Base-by-base conservation (phyloP, 2,329 filamentous ascomycete species). In the Cladophialophora exuberans region DNA sequence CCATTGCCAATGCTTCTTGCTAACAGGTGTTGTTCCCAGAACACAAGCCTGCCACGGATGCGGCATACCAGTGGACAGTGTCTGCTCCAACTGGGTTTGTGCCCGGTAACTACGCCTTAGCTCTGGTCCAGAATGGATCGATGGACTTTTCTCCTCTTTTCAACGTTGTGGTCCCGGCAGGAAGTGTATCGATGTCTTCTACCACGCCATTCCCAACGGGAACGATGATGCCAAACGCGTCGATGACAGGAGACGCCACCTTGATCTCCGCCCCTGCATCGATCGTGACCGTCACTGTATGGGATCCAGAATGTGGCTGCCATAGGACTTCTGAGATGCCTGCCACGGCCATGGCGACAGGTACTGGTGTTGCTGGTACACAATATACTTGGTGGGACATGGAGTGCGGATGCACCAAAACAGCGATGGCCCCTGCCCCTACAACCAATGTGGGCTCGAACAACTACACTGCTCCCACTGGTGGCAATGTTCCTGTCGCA, bases 311-410 rank as follows among this genome's bases (percentile, higher is more conserved):
- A 6, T 64, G 61, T 41, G 54, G 56, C 18, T 63, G 61, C 55
- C 49, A 45, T 9, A 62, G 60, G 45, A 62, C 51, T 3, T 51
- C 57, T 2, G 50, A 47, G 20, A 36, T 60, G 10, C 49, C 54
- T 10, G 46, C 49, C 10, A 35, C 38, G 2, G 54, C 56, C n/a
- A 35, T 38, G 11, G 45, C 57, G 11, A 52, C 57, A 38, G 51
- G 26, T 30, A 51, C 46, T 28, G 46, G 46, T 4, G 23, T 52
- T 6, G 39, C 52, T 11, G 56, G 56, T 17, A 56, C 52, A 13
- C 44, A 49, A 39, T 61, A 61, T 28, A 59, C 56, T 23, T 62
- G 60, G 60, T 62, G 47, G 18, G 60, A 62, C 33, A 38, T 48
- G 1, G 17, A 36, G 20, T 60, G 54, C 45, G 57, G 56, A 23